phyloP scores from a whole-genome alignment of 306 rosid species.

The Potentilla sterilis region DNA sequence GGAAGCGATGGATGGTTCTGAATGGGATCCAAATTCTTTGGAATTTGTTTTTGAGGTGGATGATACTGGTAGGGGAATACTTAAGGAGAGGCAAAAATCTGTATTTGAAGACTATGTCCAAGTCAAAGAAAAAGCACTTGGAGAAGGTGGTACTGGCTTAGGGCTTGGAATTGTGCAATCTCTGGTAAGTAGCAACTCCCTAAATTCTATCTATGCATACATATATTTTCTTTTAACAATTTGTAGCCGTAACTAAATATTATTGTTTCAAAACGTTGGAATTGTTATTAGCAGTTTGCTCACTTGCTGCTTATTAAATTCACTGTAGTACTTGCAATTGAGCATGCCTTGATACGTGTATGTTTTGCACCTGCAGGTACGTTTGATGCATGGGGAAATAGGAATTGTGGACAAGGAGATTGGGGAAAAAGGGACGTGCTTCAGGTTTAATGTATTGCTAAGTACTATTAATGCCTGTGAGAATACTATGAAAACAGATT shows the following conservation, averaged over 20 bases:
- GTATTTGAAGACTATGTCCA: constrained; percentile 80
- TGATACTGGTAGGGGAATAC: constrained; percentile 90
- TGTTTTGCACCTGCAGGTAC: constrained; percentile 44
- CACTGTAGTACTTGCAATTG: neutral
- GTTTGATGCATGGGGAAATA: constrained; percentile 81
- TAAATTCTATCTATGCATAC: neutral
- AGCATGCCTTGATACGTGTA: neutral
- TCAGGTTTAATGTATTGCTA: constrained; percentile 62
- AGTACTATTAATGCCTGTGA: constrained; percentile 19
- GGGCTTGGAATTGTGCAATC: constrained; percentile 94
- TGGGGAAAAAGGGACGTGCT: constrained; percentile 65
- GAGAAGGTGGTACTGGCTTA: constrained; percentile 78
- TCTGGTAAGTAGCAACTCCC: constrained; percentile 39
- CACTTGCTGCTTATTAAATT: neutral
- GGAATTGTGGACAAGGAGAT: constrained; percentile 61
- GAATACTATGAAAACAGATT: constrained; percentile 22
- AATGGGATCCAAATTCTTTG: constrained; percentile 34
- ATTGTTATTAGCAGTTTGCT: too few species aligned
- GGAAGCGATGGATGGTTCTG: constrained; percentile 32
- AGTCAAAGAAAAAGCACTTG: constrained; percentile 57
- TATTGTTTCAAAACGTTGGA: too few species aligned
- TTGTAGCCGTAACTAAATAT: neutral
- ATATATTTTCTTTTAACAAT: neutral
- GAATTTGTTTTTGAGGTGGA: constrained; percentile 79
- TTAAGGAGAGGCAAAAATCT: constrained; percentile 54